phyloP scores from a whole-genome alignment of 495 filamentous ascomycete species.

The Penicillium taxi region DNA sequence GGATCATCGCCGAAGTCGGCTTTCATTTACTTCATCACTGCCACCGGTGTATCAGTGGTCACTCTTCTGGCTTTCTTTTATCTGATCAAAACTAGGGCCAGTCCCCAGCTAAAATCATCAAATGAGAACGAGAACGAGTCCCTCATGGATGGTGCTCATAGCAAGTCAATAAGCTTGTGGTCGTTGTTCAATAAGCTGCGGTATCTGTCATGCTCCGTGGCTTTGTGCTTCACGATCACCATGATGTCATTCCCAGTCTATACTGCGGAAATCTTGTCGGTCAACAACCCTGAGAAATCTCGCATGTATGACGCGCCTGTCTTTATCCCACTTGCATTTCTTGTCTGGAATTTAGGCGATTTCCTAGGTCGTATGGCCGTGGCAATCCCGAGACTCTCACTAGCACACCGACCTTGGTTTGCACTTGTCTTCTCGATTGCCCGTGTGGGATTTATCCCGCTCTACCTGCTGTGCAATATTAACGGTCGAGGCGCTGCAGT shows the following conservation, averaged over 20 bases:
- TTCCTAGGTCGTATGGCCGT: slow-evolving; percentile 67
- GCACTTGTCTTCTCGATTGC: slow-evolving; percentile 57
- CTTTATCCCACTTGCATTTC: slow-evolving; percentile 85
- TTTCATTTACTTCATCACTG: slow-evolving; percentile 86
- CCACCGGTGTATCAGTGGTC: slow-evolving; percentile 54
- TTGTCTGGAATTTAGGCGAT: slow-evolving; percentile 93
- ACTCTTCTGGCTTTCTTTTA: slow-evolving; percentile 55
- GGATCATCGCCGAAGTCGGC: slow-evolving; percentile 57
- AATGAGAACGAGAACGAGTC: slow-evolving; percentile 13
- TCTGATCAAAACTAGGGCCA: slow-evolving; percentile 37
- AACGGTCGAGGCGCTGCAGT: slow-evolving; percentile 59
- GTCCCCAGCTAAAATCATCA: slow-evolving; percentile 15
- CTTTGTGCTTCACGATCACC: slow-evolving; percentile 69
- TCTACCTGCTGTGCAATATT: slow-evolving; percentile 87
- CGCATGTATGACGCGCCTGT: slow-evolving; percentile 60
- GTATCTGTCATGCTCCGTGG: slow-evolving; percentile 62
- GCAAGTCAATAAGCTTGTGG: slow-evolving; percentile 55
- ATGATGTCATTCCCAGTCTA: slow-evolving; percentile 89
- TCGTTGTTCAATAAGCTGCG: slow-evolving; percentile 64
- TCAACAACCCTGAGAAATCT: slow-evolving; percentile 43
- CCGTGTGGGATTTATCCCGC: slow-evolving; percentile 64
- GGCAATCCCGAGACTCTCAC: slow-evolving; percentile 50
- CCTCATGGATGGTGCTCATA: slow-evolving; percentile 4
- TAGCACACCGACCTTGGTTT: slow-evolving; percentile 51
- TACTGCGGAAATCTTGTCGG: slow-evolving; percentile 71